phyloP scores from a whole-genome alignment of 2,329 filamentous ascomycete species.

The Scopulariopsis brevicaulis region DNA sequence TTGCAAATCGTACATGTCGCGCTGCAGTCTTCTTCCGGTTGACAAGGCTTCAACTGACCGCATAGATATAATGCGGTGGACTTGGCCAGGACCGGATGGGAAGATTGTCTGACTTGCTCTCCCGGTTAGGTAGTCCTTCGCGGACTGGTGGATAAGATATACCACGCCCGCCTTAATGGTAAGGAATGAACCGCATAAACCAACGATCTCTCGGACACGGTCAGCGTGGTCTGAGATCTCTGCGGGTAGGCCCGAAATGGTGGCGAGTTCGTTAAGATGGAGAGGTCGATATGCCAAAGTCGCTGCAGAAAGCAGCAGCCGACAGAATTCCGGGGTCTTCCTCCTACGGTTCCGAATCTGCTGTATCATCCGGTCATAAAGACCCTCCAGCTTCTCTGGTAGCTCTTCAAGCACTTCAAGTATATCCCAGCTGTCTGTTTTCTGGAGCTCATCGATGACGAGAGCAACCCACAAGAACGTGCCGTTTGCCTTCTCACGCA shows the following conservation, averaged over 20 bases:
- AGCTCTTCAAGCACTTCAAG: slow-evolving; percentile 12
- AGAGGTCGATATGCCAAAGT: slow-evolving; percentile 22
- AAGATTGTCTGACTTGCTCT: slow-evolving; percentile 15
- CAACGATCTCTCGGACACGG: slow-evolving; percentile 15
- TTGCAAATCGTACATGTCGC: slow-evolving; percentile 22
- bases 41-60: slow-evolving; percentile 20
- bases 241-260: slow-evolving; percentile 9
- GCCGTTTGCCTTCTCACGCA: slow-evolving; percentile 19
- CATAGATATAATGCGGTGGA: slow-evolving; percentile 19
- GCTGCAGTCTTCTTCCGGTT: slow-evolving; percentile 14
- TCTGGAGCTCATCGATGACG: slow-evolving; percentile 5
- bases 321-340: slow-evolving; percentile 17
- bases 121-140: slow-evolving; percentile 24
- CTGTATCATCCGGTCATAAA: slow-evolving; percentile 26
- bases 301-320: slow-evolving; percentile 18
- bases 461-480: slow-evolving; percentile 27
- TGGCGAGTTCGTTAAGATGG: slow-evolving; percentile 18
- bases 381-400: slow-evolving; percentile 18
- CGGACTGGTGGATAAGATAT: slow-evolving; percentile 30
- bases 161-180: slow-evolving; percentile 16
- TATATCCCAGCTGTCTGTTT: slow-evolving; percentile 6
- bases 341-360: slow-evolving; percentile 14
- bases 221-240: slow-evolving; percentile 7
- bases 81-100: slow-evolving; percentile 11
- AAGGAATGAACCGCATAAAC: slow-evolving; percentile 24